These are phyloP conservation scores for Sarcocystis neurona DNA, from an alignment of 169 alveolate genomes.

Conservation along the genomic window DNA sequence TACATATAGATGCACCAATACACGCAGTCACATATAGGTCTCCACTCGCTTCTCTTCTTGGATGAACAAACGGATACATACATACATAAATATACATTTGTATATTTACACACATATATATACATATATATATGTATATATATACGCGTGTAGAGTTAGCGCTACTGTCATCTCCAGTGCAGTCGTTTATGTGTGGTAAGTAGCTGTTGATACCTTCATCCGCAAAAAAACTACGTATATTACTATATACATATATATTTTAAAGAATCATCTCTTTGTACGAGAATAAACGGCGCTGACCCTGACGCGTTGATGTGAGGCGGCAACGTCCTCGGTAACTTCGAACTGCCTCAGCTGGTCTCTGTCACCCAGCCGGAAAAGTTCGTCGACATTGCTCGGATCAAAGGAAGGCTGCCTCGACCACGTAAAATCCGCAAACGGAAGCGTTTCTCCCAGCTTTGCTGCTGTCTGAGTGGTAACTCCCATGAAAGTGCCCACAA, in stretches of 20 bases:
- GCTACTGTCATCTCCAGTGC: too few relatives aligned
- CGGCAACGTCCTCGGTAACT: not conserved
- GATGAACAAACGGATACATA: too few relatives aligned
- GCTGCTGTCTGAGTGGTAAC: not conserved
- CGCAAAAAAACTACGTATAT: too few relatives aligned
- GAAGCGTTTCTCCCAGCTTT: not conserved
- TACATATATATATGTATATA: not conserved
- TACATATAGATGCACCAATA: too few relatives aligned
- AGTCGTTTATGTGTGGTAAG: too few relatives aligned
- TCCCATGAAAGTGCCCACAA: not conserved
- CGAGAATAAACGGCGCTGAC: too few relatives aligned
- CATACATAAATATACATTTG: not conserved
- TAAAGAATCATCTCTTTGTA: too few relatives aligned
- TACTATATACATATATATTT: too few relatives aligned
- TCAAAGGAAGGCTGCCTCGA: constrained; percentile 53
- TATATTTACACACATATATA: not conserved
- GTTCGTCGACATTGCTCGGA: not conserved
- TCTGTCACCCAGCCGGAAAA: not conserved
- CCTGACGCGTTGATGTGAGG: constrained; percentile 47
- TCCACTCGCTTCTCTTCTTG: too few relatives aligned
- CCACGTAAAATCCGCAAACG: constrained; percentile 35
- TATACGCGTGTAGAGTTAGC: too few relatives aligned
- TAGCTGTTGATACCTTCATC: too few relatives aligned
- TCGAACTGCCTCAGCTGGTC: not conserved
- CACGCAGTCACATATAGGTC: too few relatives aligned